A percentile compares a stretch with the other conserved stretches of the same genome.
These are phyloP conservation scores for Panicum virgatum DNA, from an alignment of 202 grass and related monocot genomes.

Conservation along the genomic window DNA sequence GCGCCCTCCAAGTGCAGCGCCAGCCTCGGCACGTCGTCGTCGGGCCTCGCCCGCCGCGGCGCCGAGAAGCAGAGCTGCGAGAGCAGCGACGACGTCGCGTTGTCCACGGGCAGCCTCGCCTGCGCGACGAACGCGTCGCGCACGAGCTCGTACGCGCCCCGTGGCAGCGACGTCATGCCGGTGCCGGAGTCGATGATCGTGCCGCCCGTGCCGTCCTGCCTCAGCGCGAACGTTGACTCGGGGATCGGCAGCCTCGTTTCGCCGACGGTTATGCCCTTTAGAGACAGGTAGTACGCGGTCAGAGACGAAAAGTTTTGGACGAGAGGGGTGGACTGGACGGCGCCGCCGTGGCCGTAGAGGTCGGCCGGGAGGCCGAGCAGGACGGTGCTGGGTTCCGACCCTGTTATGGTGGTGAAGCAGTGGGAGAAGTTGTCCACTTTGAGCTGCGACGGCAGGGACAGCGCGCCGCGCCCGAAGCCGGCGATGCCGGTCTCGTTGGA, in stretches of 20 bases:
- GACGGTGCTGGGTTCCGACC: neutral
- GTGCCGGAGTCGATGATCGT: conserved; percentile 47
- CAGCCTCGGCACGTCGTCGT: conserved; percentile 26
- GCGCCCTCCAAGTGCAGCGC: conserved; percentile 32
- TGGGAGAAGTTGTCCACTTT: conserved; percentile 49
- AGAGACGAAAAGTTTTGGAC: neutral
- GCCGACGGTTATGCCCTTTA: conserved; percentile 39
- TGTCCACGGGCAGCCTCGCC: neutral
- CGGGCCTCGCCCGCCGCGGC: neutral
- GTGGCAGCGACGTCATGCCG: neutral
- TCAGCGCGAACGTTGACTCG: conserved; percentile 35
- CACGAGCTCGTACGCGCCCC: neutral
- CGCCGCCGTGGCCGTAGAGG: neutral
- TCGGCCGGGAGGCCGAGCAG: conserved; percentile 22
- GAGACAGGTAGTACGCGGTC: conserved; percentile 13
- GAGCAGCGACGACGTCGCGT: neutral
- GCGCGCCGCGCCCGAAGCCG: conserved; percentile 26
- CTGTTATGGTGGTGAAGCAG: conserved; percentile 32
- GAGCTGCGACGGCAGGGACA: conserved; percentile 48
- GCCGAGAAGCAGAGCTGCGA: conserved; percentile 50
- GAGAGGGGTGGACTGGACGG: conserved; percentile 25
- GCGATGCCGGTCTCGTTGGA: conserved; percentile 39
- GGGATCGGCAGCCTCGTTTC: conserved; percentile 17
- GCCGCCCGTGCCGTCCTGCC: conserved; percentile 16
- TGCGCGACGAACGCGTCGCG: conserved; percentile 15